These are phyloP conservation scores for Malbranchea cinnamomea DNA, from an alignment of 2,329 filamentous ascomycete genomes.

Conservation along the genomic window DNA sequence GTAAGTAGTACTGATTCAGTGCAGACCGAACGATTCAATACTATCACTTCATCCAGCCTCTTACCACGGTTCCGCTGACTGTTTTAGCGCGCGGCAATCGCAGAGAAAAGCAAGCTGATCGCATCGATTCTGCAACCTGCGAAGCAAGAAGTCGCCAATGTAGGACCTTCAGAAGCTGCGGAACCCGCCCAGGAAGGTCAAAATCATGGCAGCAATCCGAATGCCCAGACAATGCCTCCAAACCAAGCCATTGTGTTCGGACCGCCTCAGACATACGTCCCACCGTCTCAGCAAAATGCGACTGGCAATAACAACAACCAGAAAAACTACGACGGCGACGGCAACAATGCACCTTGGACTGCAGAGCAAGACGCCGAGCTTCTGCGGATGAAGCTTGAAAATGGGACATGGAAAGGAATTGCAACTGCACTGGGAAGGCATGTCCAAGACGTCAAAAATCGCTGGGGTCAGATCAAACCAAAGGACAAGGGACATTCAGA, in stretches of 20 bases:
- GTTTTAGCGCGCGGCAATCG: conserved; percentile 4
- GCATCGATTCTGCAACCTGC: background rate
- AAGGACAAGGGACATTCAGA: no score
- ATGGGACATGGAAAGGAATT: conserved; percentile 14
- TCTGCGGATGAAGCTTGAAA: conserved; percentile 10
- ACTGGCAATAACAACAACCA: no score
- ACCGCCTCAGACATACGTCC: no score
- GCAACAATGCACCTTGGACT: no score
- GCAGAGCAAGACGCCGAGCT: conserved; percentile 12
- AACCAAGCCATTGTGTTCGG: no score
- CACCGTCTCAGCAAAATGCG: no score
- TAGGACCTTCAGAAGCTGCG: no score
- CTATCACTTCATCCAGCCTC: background rate
- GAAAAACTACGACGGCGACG: no score
- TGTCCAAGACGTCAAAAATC: conserved; percentile 14
- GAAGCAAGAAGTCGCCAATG: no score
- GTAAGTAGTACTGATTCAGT: conserved; percentile 4
- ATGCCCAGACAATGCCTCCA: no score
- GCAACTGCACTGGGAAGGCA: conserved; percentile 13
- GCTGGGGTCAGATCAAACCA: conserved; percentile 11
- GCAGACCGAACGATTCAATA: background rate
- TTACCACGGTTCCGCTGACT: conserved; percentile 3
- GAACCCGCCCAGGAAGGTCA: no score
- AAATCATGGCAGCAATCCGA: no score
- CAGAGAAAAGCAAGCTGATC: conserved; percentile 6